Percentiles rank a stretch among this genome's conserved stretches.
Conservation (phyloP, 305 asterid species). For the Plantago coronopus region DNA sequence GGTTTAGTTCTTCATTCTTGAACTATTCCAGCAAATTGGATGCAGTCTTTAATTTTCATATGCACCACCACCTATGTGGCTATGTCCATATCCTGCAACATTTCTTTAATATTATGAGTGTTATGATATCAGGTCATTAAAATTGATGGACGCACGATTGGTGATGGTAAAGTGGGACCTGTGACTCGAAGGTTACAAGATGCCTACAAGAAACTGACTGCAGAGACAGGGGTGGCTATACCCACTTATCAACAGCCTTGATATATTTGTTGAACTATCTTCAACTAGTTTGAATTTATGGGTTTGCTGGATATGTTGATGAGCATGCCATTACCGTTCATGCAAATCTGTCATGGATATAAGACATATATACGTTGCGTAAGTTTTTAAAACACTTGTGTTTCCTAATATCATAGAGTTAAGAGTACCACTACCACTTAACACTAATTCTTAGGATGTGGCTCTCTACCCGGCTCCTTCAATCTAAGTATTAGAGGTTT, state of each 20-base stretch:
- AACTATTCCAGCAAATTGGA: too few species aligned
- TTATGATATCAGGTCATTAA: constrained; percentile 48
- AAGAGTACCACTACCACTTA: too few species aligned
- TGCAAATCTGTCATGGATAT: too few species aligned
- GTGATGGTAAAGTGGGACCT: constrained; percentile 73
- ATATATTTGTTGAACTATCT: background rate
- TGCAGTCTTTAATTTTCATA: background rate
- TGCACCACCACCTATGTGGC: too few species aligned
- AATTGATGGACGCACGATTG: constrained; percentile 70
- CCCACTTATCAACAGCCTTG: constrained; percentile 48
- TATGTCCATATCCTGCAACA: constrained; percentile 11
- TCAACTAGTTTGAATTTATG: background rate
- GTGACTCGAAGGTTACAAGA: constrained; percentile 58
- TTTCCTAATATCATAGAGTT: too few species aligned
- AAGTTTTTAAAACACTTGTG: too few species aligned
- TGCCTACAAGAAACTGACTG: constrained; percentile 46
- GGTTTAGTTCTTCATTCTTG: too few species aligned
- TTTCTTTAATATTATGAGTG: constrained; percentile 3
- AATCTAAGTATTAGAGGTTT: too few species aligned
- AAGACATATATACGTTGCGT: too few species aligned
- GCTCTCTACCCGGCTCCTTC: too few species aligned
- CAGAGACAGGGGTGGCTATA: constrained; percentile 67
- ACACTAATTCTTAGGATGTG: too few species aligned
- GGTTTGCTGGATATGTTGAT: background rate
- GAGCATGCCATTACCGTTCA: background rate